Evolutionary conservation across 495 filamentous ascomycete species (phyloP), one percentile per base, ranked within the genome.

Genomic region (Aspergillus cristatus): DNA sequence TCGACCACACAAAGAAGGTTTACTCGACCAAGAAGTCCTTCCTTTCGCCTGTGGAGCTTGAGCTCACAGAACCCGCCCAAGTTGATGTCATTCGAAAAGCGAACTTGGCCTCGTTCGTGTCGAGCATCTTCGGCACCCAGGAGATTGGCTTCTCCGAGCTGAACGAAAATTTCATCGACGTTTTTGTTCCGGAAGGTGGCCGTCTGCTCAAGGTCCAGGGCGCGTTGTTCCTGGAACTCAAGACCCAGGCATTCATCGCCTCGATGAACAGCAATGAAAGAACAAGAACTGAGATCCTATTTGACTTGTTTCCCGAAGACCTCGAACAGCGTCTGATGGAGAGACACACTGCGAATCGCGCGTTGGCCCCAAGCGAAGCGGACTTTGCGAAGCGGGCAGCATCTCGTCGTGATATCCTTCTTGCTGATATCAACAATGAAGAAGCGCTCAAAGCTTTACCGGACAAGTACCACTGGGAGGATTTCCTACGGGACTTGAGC

Each of bases 71-170:
- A 25, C 58, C 72, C 1, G 68, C 76, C 11, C 80, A 87, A 42
- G 64, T 83, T 14, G 81, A 83, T 35, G 82, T 81, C 14, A 81
- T 95, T 39, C 78, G 83, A 25, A 84, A 87, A 58, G 81, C 86
- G 2, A 96, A 96, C 45, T 65, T 96, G 36, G 88, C 86, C 3
- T 86, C 87, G 1, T 86, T 86, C 45, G 80, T 88, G 6, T 79
- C 80, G 0, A 86, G 82, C 42, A 75, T 89, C 17, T 89, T 94
- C 57, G 85, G 84, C 4, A 81, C 77, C 3, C 78, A 86, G 47
- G 85, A 93, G 51, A 84, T 94, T 33, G 74, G 82, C 7, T 80
- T 93, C 40, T 77, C 78, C 15, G 84, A 93, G 48, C 63, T 94
- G 25, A 86, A 94, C 49, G 82, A 91, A 17, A 71, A 81, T 45